These are phyloP conservation scores for Rubus idaeus DNA, from an alignment of 306 rosid species.

Conservation along the genomic window DNA sequence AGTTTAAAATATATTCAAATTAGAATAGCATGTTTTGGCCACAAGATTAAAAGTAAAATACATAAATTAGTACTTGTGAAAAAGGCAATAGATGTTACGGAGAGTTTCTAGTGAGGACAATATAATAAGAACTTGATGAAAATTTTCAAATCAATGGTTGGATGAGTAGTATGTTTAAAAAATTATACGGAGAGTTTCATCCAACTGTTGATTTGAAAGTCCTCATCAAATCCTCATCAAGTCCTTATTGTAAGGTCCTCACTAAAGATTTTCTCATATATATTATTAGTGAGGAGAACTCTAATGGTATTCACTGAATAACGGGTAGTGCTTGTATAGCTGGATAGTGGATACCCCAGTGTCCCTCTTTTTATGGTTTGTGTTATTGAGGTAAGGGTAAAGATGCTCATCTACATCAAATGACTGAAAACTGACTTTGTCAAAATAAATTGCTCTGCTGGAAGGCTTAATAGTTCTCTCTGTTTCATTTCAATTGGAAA, in stretches of 20 bases:
- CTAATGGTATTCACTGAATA: not conserved
- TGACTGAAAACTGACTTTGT: slow-evolving; percentile 8
- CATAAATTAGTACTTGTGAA: not conserved
- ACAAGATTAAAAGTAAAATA: not conserved
- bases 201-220: too few species aligned
- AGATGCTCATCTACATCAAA: slow-evolving; percentile 13
- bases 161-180: too few species aligned
- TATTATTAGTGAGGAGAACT: too few species aligned
- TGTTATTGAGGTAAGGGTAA: not conserved
- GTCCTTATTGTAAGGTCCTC: too few species aligned
- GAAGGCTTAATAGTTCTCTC: not conserved
- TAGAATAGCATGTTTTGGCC: not conserved
- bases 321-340: slow-evolving; percentile 1
- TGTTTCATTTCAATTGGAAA: not conserved
- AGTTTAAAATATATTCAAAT: not conserved
- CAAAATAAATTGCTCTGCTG: not conserved
- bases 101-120: too few species aligned
- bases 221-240: too few species aligned
- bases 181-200: too few species aligned
- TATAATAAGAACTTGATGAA: too few species aligned
- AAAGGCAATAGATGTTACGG: not conserved
- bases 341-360: too few species aligned
- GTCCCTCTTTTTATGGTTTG: slow-evolving; percentile 6
- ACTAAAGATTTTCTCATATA: too few species aligned
- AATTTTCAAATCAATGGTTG: too few species aligned